Evolutionary conservation across 495 filamentous ascomycete genomes (phyloP).

Genomic region (Haplographium delicatum): DNA sequence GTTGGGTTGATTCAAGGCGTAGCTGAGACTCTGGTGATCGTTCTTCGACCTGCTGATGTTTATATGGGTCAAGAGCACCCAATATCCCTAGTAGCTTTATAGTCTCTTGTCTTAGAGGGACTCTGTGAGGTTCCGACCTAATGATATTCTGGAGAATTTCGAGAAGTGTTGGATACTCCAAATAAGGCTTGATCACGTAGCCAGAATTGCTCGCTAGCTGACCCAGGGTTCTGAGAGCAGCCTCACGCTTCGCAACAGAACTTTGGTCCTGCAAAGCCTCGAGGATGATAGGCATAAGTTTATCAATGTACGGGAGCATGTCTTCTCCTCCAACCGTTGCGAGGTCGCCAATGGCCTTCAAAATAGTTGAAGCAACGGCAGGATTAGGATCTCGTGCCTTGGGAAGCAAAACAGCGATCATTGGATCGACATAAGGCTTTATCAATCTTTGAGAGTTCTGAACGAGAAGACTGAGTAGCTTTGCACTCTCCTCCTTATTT

Average conservation of each 20-base stretch:
- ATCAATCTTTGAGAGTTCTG: constrained; percentile 86
- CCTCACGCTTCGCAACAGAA: constrained; percentile 80
- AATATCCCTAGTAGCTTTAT: constrained; percentile 94
- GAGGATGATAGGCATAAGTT: constrained; percentile 92
- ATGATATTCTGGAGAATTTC: constrained; percentile 91
- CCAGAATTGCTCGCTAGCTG: constrained; percentile 91
- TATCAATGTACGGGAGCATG: constrained; percentile 80
- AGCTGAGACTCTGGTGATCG: constrained; percentile 57
- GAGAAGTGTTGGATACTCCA: constrained; percentile 88
- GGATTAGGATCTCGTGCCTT: constrained; percentile 79
- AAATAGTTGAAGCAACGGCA: constrained; percentile 84
- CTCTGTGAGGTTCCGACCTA: constrained; percentile 75
- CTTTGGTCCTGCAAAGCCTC: constrained; percentile 88
- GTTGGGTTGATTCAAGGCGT: constrained; percentile 53
- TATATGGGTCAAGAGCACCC: constrained; percentile 94
- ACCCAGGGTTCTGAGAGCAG: constrained; percentile 83
- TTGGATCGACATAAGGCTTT: constrained; percentile 91
- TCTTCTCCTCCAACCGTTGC: constrained; percentile 87
- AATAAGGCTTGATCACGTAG: constrained; percentile 95
- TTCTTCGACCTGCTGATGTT: constrained; percentile 72
- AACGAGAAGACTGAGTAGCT: constrained; percentile 85
- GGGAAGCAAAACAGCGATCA: constrained; percentile 83
- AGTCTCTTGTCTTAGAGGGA: constrained; percentile 80
- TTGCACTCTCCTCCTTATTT: constrained; percentile 93
- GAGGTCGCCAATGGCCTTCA: constrained; percentile 88